These are phyloP conservation scores for Plasmodium knowlesi DNA, from an alignment of 169 alveolate genomes.

Conservation along the genomic window DNA sequence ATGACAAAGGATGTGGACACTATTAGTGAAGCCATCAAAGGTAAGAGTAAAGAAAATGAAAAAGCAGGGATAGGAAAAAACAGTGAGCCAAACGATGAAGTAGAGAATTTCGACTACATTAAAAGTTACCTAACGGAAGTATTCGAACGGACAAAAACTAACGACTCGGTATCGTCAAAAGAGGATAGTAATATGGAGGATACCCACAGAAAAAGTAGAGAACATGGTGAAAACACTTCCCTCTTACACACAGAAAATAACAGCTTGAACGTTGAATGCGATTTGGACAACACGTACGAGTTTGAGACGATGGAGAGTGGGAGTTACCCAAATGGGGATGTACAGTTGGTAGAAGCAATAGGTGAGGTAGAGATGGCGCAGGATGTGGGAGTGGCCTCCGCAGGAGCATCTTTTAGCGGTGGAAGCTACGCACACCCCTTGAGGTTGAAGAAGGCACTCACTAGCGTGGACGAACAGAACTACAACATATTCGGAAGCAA, in stretches of 20 bases:
- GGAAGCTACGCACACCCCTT: not conserved
- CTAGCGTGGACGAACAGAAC: not conserved
- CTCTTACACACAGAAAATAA: conserved; percentile 29
- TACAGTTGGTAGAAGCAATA: not conserved
- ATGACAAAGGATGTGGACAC: not conserved
- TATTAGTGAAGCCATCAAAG: not conserved
- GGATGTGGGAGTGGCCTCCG: not conserved
- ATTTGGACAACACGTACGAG: conserved; percentile 63
- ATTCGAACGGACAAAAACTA: conserved; percentile 33
- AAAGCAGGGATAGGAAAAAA: not conserved
- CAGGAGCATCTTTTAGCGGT: not conserved
- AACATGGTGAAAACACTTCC: not conserved
- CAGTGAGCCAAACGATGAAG: not conserved
- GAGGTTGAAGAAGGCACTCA: conserved; percentile 31
- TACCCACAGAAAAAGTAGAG: not conserved
- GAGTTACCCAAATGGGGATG: not conserved
- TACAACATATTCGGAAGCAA: conserved; percentile 16
- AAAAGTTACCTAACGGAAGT: conserved; percentile 43
- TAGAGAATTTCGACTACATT: conserved; percentile 38
- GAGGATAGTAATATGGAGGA: not conserved
- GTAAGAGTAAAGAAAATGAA: not conserved
- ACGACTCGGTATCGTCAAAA: conserved; percentile 12
- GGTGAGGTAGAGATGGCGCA: not conserved
- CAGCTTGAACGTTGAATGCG: conserved; percentile 27
- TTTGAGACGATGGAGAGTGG: conserved; percentile 36